A percentile compares a stretch with the other conserved stretches of the same genome.
Conservation (phyloP, 805 yeast genomes). For the Candida nanaspora region DNA sequence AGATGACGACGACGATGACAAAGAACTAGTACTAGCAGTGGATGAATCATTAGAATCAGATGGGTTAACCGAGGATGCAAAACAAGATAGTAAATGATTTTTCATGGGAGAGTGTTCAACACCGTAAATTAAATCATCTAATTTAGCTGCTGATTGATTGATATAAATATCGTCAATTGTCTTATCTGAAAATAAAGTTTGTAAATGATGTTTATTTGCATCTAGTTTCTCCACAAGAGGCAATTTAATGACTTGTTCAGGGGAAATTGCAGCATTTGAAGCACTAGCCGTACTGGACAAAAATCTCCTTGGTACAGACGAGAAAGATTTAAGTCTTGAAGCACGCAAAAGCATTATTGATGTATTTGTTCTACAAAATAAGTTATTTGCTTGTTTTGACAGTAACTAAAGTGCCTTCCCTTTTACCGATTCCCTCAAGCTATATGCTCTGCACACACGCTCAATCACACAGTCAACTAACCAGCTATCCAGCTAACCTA, state of each 20-base stretch:
- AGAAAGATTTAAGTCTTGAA: slow-evolving; percentile 19
- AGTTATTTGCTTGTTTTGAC: no score
- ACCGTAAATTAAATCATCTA: slow-evolving; percentile 32
- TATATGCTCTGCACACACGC: no score
- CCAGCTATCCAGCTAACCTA: no score
- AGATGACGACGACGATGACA: no score
- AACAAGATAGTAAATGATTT: slow-evolving; percentile 19
- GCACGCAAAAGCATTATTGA: not conserved
- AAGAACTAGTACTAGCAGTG: not conserved
- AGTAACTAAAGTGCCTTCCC: no score
- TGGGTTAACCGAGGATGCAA: slow-evolving; percentile 1
- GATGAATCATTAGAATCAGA: not conserved
- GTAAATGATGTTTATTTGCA: not conserved
- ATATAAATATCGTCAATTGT: slow-evolving; percentile 48
- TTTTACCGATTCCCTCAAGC: no score
- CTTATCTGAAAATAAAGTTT: slow-evolving; percentile 30
- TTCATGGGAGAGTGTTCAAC: slow-evolving; percentile 23
- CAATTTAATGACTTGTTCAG: no score
- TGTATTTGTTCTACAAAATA: no score
- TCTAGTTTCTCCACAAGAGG: slow-evolving; percentile 20
- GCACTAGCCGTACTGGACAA: not conserved
- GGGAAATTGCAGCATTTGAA: no score
- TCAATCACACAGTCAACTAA: no score
- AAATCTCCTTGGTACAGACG: slow-evolving; percentile 1
- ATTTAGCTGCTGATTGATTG: slow-evolving; percentile 32